Evolutionary conservation across 2,329 filamentous ascomycete species (phyloP).

Genomic region (Pyricularia pennisetigena): DNA sequence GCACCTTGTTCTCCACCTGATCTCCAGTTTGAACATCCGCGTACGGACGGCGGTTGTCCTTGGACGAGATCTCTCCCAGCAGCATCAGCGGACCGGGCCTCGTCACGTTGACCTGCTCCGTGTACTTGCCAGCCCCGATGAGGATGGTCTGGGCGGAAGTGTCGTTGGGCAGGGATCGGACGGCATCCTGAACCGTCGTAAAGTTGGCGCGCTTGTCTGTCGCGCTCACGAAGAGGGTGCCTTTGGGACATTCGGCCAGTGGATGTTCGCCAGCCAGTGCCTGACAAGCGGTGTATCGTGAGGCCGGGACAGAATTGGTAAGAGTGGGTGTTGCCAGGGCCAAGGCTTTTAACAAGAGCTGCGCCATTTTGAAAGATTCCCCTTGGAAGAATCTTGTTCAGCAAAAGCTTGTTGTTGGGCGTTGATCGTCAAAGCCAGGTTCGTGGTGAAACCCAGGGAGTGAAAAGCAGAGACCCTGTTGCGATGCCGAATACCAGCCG

Average conservation of each 20-base stretch:
- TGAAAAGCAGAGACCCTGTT: too few relatives aligned
- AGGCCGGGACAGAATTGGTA: background rate
- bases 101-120: background rate
- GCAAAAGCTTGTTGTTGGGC: too few relatives aligned
- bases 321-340: background rate
- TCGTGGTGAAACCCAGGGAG: too few relatives aligned
- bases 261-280: background rate
- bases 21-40: background rate
- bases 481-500: too few relatives aligned
- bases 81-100: background rate
- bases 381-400: background rate
- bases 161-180: background rate
- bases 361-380: background rate
- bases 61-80: background rate
- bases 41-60: background rate
- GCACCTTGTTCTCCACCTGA: background rate
- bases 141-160: background rate
- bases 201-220: background rate
- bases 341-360: background rate
- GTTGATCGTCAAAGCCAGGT: too few relatives aligned
- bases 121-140: background rate
- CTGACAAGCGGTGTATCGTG: background rate
- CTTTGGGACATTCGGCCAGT: background rate
- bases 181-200: background rate
- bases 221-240: background rate